Conservation (phyloP, 495 filamentous ascomycete species). For the Jackrogersella multiformis region DNA sequence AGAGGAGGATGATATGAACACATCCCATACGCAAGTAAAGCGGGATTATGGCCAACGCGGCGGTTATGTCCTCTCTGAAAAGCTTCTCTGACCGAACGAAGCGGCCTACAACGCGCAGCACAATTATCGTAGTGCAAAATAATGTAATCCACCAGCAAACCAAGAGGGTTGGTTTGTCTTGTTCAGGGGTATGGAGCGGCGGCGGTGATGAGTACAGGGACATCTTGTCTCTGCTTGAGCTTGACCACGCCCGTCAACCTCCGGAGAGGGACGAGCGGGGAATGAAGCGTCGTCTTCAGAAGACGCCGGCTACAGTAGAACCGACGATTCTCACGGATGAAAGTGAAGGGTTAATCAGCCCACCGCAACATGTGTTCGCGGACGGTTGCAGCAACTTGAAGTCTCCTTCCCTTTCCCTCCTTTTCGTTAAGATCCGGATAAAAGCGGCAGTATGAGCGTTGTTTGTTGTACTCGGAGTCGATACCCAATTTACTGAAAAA, state of each 20-base stretch:
- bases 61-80: constrained; percentile 88
- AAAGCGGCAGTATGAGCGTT: constrained; percentile 17
- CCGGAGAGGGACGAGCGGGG: constrained; percentile 67
- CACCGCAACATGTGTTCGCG: constrained; percentile 29
- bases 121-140: constrained; percentile 82
- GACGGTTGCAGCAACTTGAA: constrained; percentile 2
- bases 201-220: constrained; percentile 68
- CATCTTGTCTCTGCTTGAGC: constrained; percentile 50
- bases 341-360: constrained; percentile 9
- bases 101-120: constrained; percentile 77
- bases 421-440: constrained; percentile 28
- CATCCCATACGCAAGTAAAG: constrained; percentile 83
- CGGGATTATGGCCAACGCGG: constrained; percentile 81
- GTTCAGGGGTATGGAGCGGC: constrained; percentile 59
- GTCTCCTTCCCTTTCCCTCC: constrained; percentile 27
- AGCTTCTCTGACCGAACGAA: constrained; percentile 82
- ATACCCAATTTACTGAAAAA: constrained; percentile 23
- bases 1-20: constrained; percentile 83
- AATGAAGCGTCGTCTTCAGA: constrained; percentile 36
- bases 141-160: constrained; percentile 94
- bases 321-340: constrained; percentile 11
- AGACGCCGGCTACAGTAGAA: constrained; percentile 21
- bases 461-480: constrained; percentile 22
- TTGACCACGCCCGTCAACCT: constrained; percentile 66
- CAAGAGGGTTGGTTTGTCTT: constrained; percentile 81